Evolutionary conservation across 2,329 filamentous ascomycete genomes (phyloP).

Genomic region (Trichophaea hybrida): DNA sequence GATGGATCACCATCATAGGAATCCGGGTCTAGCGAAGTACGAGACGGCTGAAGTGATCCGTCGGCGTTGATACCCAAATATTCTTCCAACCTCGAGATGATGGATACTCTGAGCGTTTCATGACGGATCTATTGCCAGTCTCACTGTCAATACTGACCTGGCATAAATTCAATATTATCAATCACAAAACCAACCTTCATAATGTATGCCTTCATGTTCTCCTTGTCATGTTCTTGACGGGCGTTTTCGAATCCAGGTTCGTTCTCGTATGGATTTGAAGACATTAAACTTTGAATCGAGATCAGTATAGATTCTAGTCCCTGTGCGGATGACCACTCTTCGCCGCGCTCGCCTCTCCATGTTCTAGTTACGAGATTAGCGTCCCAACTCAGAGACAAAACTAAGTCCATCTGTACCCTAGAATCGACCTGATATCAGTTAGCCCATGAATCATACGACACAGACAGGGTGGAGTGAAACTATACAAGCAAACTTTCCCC

Average conservation of each 20-base stretch:
- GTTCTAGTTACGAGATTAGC: slow-evolving; percentile 44
- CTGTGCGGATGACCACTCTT: slow-evolving; percentile 94
- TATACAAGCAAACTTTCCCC: slow-evolving; percentile 79
- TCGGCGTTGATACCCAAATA: slow-evolving; percentile 52
- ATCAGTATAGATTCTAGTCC: slow-evolving; percentile 86
- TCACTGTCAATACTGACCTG: slow-evolving; percentile 5
- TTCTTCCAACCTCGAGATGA: slow-evolving; percentile 72
- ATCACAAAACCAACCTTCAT: slow-evolving; percentile 48
- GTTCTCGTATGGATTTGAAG: slow-evolving; percentile 83
- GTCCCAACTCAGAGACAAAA: not conserved
- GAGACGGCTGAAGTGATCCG: slow-evolving; percentile 33
- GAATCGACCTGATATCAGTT: slow-evolving; percentile 51
- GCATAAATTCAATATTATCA: not conserved
- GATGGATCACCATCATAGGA: slow-evolving; percentile 35
- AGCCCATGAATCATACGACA: slow-evolving; percentile 14
- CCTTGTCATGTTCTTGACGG: slow-evolving; percentile 52
- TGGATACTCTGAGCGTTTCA: slow-evolving; percentile 71
- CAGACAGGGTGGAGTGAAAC: not conserved
- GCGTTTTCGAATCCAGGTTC: slow-evolving; percentile 83
- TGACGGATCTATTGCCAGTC: slow-evolving; percentile 58
- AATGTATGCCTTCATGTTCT: slow-evolving; percentile 59
- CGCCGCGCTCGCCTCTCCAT: slow-evolving; percentile 78
- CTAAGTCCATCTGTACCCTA: slow-evolving; percentile 46
- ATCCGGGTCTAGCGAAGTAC: slow-evolving; percentile 29
- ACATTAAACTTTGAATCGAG: slow-evolving; percentile 94